These are phyloP conservation scores for Cryptosporidium sp. DNA, from an alignment of 169 alveolate genomes.

Conservation along the genomic window DNA sequence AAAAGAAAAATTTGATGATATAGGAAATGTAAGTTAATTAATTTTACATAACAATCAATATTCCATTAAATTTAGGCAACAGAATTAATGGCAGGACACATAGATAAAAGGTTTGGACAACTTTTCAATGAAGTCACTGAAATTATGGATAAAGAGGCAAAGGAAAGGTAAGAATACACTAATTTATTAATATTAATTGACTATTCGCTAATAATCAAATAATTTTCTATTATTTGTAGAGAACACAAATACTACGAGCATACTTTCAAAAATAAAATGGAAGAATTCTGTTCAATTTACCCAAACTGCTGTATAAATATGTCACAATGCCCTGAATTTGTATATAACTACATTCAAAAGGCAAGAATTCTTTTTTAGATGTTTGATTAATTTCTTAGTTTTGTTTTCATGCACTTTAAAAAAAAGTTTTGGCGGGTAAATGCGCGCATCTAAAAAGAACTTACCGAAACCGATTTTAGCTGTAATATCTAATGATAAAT, in stretches of 20 bases:
- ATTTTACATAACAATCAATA: not conserved
- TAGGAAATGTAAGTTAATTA: conserved; percentile 42
- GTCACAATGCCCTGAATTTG: conserved; percentile 67
- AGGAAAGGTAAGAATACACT: conserved; percentile 43
- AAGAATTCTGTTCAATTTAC: conserved; percentile 52
- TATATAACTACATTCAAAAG: conserved; percentile 39
- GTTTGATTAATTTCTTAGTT: not conserved
- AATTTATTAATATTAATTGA: not conserved
- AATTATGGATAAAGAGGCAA: conserved; percentile 31
- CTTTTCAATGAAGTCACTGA: conserved; percentile 50
- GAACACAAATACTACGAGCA: conserved; percentile 39
- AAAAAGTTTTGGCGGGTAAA: conserved; percentile 4
- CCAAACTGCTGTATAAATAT: conserved; percentile 56
- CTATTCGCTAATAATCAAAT: not conserved
- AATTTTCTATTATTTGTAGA: not conserved
- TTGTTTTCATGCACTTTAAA: not conserved
- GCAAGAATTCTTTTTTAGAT: conserved; percentile 42
- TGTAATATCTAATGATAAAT: not conserved
- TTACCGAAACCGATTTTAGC: not conserved
- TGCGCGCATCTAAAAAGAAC: conserved; percentile 13
- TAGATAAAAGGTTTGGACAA: conserved; percentile 68
- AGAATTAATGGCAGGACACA: conserved; percentile 25
- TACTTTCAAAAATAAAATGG: conserved; percentile 36
- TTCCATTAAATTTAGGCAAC: conserved; percentile 19
- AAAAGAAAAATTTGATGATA: conserved; percentile 61